Percentiles rank a stretch among this genome's conserved stretches.
These are phyloP conservation scores for Aspergillus ustus DNA, from an alignment of 2,329 filamentous ascomycete species.

Conservation along the genomic window DNA sequence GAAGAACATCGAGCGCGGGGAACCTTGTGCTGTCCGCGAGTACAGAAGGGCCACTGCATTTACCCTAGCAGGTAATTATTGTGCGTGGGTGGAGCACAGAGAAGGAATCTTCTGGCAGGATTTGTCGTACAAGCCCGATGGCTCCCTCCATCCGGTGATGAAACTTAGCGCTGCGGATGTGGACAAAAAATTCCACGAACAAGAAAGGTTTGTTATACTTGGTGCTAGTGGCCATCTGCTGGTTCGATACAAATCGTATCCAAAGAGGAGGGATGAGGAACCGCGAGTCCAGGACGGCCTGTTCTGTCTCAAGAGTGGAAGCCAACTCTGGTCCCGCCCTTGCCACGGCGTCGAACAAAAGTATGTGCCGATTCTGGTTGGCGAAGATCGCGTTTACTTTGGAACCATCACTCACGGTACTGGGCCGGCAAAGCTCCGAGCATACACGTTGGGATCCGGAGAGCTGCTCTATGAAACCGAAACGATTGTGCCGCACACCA, in stretches of 20 bases:
- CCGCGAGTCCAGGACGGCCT: neutral
- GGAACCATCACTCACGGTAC: neutral
- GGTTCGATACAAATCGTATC: neutral
- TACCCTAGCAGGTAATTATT: neutral
- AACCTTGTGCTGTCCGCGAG: neutral
- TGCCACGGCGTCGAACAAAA: neutral
- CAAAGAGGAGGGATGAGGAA: neutral
- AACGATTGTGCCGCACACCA: neutral
- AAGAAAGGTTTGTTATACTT: neutral
- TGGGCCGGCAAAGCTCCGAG: neutral
- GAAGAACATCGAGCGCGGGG: neutral
- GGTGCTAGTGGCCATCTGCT: neutral
- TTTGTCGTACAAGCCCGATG: neutral
- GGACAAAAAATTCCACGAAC: neutral
- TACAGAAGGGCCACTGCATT: neutral
- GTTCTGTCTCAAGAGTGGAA: neutral
- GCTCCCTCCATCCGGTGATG: neutral
- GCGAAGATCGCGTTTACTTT: neutral
- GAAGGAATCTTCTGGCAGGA: neutral
- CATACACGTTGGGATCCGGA: neutral
- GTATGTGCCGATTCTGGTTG: neutral
- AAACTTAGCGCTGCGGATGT: neutral
- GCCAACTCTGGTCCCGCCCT: neutral
- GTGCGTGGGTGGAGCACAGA: neutral
- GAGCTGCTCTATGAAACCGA: neutral